Evolutionary conservation across 2,329 filamentous ascomycete genomes (phyloP), one percentile per base, ranked within the genome.

Genomic region (Dissoconium aciculare): DNA sequence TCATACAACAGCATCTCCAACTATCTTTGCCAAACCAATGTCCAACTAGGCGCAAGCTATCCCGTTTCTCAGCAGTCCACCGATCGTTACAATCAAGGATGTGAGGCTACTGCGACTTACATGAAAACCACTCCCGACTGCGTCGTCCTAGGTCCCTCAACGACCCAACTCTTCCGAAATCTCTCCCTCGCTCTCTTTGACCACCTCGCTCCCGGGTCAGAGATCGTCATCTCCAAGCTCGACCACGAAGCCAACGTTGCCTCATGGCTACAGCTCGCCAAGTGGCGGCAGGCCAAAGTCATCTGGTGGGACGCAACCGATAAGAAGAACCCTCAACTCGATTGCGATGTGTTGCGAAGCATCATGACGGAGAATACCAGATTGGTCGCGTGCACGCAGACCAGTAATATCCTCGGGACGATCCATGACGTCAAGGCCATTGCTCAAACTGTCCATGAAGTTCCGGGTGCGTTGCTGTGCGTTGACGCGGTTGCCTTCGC

Each of bases 221-320:
- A 58, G 47, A 64, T 87, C 28, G 59, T 89, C 38, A 47, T 85
- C 8, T 82, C 78, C 0, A 67, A 66, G 34, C 59, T 83, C 32
- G 79, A 85, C 50, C 79, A 87, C 46, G 80, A 85, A 56, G 74
- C 79, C 21, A 83, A 84, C 49, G 72, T 80, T 34, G 70, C 75
- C 1, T 65, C 78, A 0, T 87, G 79, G 81, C 57, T 81, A 0
- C 66, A 71, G 29, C 63, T 85, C 15, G 78, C 78, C 2, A 54
- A 64, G 16, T 64, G 67, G 10, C 64, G 71, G 27, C 63, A 66
- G 3, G 59, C 81, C 4, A 64, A 55, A 0, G 50, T 85, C 26
- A 80, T 75, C 47, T 83, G 76, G 76, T 85, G 78, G 78, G 38
- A 38, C 13, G 36, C 46, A 4, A 31, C 35, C 9, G 44, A 57